These are phyloP conservation scores for Pythium chondricola DNA, from an alignment of 352 stramenopile species.

Conservation along the genomic window DNA sequence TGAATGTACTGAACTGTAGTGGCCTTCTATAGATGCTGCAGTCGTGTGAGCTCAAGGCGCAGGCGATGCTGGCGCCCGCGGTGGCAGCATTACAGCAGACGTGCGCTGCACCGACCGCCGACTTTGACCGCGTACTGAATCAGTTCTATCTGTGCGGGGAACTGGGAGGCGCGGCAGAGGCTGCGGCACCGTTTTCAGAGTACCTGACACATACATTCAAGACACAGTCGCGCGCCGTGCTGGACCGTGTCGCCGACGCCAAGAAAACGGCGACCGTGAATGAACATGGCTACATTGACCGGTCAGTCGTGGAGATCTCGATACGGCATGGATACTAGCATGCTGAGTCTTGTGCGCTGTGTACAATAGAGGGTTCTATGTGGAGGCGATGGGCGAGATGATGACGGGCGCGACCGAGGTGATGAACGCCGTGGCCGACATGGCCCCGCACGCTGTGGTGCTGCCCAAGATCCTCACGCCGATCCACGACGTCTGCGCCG, in stretches of 20 bases:
- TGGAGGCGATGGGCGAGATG: slow-evolving; percentile 64
- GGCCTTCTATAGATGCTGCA: slow-evolving; percentile 59
- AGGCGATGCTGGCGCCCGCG: slow-evolving; percentile 28
- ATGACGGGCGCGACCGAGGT: slow-evolving; percentile 66
- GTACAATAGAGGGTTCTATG: slow-evolving; percentile 49
- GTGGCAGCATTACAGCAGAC: slow-evolving; percentile 35
- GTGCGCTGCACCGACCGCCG: slow-evolving; percentile 25
- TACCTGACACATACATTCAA: slow-evolving; percentile 53
- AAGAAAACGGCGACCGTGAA: slow-evolving; percentile 61
- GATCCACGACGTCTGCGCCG: slow-evolving; percentile 50
- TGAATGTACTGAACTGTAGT: no score
- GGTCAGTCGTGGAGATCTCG: slow-evolving; percentile 6
- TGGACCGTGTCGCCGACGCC: slow-evolving; percentile 41
- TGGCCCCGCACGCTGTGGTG: slow-evolving; percentile 29
- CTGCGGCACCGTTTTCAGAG: slow-evolving; percentile 25
- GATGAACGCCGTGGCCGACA: slow-evolving; percentile 75
- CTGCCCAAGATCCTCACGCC: slow-evolving; percentile 42
- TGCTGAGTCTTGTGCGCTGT: background rate
- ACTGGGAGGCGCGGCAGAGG: slow-evolving; percentile 27
- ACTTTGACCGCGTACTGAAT: slow-evolving; percentile 45
- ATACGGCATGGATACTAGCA: background rate
- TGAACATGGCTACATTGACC: slow-evolving; percentile 80
- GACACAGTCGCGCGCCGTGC: slow-evolving; percentile 37
- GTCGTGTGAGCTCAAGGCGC: slow-evolving; percentile 65
- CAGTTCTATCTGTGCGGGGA: slow-evolving; percentile 48